Base-by-base conservation (phyloP, 2,329 filamentous ascomycete genomes). In the Sclerotinia trifoliorum region DNA sequence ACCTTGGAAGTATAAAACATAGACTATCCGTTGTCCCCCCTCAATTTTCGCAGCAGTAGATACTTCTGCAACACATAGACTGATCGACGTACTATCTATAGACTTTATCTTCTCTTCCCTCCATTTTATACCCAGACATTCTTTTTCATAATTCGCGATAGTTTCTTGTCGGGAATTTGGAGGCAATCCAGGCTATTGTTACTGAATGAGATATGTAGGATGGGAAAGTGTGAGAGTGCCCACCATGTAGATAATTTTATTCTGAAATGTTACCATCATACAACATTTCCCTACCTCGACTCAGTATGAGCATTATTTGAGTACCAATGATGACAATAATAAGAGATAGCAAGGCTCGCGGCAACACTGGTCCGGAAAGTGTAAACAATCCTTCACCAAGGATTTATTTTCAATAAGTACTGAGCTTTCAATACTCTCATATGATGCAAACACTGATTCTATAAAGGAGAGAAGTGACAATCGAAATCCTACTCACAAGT, bases 111-210 rank as follows among this genome's bases (percentile, higher is more conserved):
- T 83, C 72, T 86, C 82, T 73, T 92, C 87, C n/a, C 81, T 78
- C 91, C 91, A 94, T 51, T 75, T 69, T n/a, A 93, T 81, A 0
- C 86, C 87, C 35, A 79, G 80, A 71, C 88, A 92, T 49, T 84
- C 81, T 5, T 78, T 76, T 35, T 80, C 80, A 75, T 91, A 93
- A 73, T 90, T 86, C 3, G 80, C 79, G 49, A 94, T 88, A 68
- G 80, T 87, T 79, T 93, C 89, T 32, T 84, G 82, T 21, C 90
- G 84, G 0, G 90, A 83, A 74, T 90, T 90, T 2, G 90, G 90
- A 24, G 90, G 90, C 63, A 93, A 79, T 57, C 89, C 90, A 0
- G 91, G 90, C 81, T 93, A 92, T 79, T 93, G 94, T n/a, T 29
- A 39, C 32, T 7, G n/a, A n/a, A 68, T 68, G 35, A 68, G 66